Percentiles rank a stretch among this genome's conserved stretches.
These are phyloP conservation scores for Monosporascus cannonballus DNA, from an alignment of 2,329 filamentous ascomycete genomes.

Conservation along the genomic window DNA sequence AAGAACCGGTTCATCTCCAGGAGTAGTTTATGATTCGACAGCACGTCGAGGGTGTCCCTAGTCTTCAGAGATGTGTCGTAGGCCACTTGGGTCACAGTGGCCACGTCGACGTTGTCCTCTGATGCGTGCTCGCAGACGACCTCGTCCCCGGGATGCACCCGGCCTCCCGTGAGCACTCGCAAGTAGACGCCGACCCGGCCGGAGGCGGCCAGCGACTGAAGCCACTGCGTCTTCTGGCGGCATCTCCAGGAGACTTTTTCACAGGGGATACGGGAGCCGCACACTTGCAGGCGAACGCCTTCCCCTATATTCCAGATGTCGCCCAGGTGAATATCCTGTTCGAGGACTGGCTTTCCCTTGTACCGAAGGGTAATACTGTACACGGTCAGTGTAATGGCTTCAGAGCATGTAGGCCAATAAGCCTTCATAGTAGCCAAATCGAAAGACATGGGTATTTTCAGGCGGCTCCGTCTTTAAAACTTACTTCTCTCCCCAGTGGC, in stretches of 20 bases:
- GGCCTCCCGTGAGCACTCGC: constrained; percentile 13
- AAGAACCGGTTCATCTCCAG: constrained; percentile 16
- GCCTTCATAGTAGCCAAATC: too few species aligned
- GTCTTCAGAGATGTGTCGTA: constrained; percentile 18
- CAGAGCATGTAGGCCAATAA: too few species aligned
- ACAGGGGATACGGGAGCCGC: constrained; percentile 16
- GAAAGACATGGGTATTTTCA: too few species aligned
- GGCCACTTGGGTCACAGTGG: constrained; percentile 11
- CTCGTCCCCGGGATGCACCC: constrained; percentile 14
- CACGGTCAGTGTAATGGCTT: neutral
- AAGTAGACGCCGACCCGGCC: constrained; percentile 16
- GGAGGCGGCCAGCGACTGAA: constrained; percentile 12
- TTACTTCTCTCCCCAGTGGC: constrained; percentile 20
- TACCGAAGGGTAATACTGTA: constrained; percentile 11
- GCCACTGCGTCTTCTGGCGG: constrained; percentile 17
- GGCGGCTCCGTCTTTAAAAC: neutral
- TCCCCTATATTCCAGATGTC: constrained; percentile 17
- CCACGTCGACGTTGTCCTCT: constrained; percentile 10
- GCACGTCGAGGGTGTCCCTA: constrained; percentile 15
- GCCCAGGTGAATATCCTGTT: constrained; percentile 15
- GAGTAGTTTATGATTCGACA: constrained; percentile 15
- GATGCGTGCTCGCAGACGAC: constrained; percentile 10
- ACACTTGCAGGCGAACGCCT: constrained; percentile 14
- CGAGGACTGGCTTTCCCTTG: constrained; percentile 7
- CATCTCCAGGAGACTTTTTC: constrained; percentile 19